Evolutionary conservation across 73 alveolate genomes (phyloP), one percentile per base, ranked within the genome.

Genomic region (Paramecium bursaria): DNA sequence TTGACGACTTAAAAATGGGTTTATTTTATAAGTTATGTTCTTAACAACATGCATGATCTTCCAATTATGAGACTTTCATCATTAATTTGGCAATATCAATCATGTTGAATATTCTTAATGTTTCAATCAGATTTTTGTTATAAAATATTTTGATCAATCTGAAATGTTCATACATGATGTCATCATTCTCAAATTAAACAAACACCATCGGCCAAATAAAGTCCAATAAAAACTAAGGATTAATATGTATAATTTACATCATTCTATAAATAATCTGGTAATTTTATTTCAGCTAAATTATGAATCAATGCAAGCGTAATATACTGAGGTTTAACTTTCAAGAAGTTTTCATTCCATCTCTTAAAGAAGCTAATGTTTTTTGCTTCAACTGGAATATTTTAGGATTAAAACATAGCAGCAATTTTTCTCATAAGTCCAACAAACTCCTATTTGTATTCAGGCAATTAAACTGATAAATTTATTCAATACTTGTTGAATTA

Each of bases 21-120:
- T 39, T 39, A 39, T 39, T 39, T 39, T 11, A 11, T 57, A 29
- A 11, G 7, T 67, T 67, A 23, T 67, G 82, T 35, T 42, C 26
- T 67, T 67, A 42, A 42, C 82, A 67, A 42, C 82, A 67, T n/a
- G 44, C 44, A 42, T 25, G 26, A 6, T 42, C 55, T 19, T 67
- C 82, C 0, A 67, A n/a, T 19, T 67, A 53, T 15, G 82, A 39
- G 33, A 47, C 33, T 67, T 67, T 67, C 11, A 67, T 57, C 82
- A 67, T 67, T 2, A n/a, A 67, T 39, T 42, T 31, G 3, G 35
- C 55, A 25, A 67, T 67, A 4, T 67, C 82, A 3, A 67, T 31
- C 15, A 67, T 14, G 9, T 26, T 47, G 44, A 67, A 67, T 25
- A 26, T 19, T 17, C 33, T 31, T 2, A 67, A 42, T 42, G 21